These are phyloP conservation scores for Vigna nakashimae DNA, from an alignment of 306 rosid species.

Conservation along the genomic window DNA sequence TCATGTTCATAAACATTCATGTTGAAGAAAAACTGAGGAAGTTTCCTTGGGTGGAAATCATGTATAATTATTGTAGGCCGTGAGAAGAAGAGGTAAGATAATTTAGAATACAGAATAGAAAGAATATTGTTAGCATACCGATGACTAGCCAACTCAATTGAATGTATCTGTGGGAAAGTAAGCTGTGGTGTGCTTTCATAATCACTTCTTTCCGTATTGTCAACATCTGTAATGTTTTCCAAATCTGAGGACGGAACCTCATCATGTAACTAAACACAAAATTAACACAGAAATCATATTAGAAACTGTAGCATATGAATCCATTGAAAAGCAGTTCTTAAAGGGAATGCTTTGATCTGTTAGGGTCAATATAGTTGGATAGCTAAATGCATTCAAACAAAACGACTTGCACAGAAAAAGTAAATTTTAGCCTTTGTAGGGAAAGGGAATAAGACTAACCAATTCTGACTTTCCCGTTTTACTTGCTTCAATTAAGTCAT, in stretches of 20 bases:
- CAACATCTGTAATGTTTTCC: constrained; percentile 44
- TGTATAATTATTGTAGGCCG: constrained; percentile 5
- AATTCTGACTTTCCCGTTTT: constrained; percentile 33
- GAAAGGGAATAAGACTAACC: constrained; percentile 46
- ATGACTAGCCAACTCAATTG: constrained; percentile 39
- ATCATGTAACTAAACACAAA: constrained; percentile 50
- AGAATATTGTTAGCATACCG: constrained; percentile 54
- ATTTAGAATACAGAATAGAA: constrained; percentile 32
- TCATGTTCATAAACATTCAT: constrained; percentile 16
- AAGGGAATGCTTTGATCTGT: not conserved
- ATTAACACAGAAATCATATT: constrained; percentile 39
- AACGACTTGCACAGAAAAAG: constrained; percentile 18
- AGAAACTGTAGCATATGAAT: constrained; percentile 26
- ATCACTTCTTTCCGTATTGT: constrained; percentile 37
- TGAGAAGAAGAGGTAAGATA: constrained; percentile 23
- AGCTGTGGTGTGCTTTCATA: constrained; percentile 39
- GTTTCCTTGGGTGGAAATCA: not conserved
- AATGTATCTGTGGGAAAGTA: constrained; percentile 40
- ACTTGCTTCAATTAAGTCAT: constrained; percentile 48
- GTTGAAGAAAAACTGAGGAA: not conserved
- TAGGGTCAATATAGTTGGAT: constrained; percentile 18
- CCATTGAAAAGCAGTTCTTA: not conserved
- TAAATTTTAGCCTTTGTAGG: constrained; percentile 10
- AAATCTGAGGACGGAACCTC: constrained; percentile 41
- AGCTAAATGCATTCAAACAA: constrained; percentile 28